Conservation (phyloP, 2,329 filamentous ascomycete genomes). For the Alternaria novae-zelandiae region DNA sequence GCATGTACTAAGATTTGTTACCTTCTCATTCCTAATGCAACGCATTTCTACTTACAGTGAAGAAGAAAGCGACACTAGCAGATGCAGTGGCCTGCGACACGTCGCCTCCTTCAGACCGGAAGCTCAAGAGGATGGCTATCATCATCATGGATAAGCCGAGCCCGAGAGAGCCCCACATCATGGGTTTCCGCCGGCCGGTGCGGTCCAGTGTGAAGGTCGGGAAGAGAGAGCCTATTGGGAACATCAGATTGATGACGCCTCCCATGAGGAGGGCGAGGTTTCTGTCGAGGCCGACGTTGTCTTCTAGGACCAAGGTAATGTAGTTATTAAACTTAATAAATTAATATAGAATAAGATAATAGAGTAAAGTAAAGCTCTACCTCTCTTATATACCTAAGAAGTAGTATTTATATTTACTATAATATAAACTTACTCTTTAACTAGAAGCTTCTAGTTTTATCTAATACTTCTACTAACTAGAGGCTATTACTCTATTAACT, state of each 20-base stretch:
- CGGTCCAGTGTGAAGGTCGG: slow-evolving; percentile 51
- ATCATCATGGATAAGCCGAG: slow-evolving; percentile 40
- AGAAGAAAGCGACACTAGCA: slow-evolving; percentile 59
- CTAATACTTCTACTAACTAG: too few species aligned
- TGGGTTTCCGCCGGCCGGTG: slow-evolving; percentile 37
- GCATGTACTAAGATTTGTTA: slow-evolving; percentile 24
- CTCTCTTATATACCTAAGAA: too few species aligned
- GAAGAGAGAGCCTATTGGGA: slow-evolving; percentile 35
- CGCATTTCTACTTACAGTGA: slow-evolving; percentile 41
- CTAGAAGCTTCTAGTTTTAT: too few species aligned
- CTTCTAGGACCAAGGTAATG: slow-evolving; percentile 53
- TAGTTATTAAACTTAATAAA: slow-evolving; percentile 21
- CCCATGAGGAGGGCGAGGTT: slow-evolving; percentile 57
- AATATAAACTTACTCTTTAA: too few species aligned
- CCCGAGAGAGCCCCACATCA: slow-evolving; percentile 44
- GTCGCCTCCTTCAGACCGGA: slow-evolving; percentile 40
- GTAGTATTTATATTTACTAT: too few species aligned
- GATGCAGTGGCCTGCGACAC: slow-evolving; percentile 51
- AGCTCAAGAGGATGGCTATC: slow-evolving; percentile 51
- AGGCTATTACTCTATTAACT: too few species aligned
- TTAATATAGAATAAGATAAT: too few species aligned
- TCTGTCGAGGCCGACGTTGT: slow-evolving; percentile 54
- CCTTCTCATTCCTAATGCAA: background rate
- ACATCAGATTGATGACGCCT: slow-evolving; percentile 49
- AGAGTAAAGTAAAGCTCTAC: too few species aligned